Percentiles rank a stretch among this genome's conserved stretches.
Conservation (phyloP, 352 stramenopile species). For the Phytophthora ohioensis region DNA sequence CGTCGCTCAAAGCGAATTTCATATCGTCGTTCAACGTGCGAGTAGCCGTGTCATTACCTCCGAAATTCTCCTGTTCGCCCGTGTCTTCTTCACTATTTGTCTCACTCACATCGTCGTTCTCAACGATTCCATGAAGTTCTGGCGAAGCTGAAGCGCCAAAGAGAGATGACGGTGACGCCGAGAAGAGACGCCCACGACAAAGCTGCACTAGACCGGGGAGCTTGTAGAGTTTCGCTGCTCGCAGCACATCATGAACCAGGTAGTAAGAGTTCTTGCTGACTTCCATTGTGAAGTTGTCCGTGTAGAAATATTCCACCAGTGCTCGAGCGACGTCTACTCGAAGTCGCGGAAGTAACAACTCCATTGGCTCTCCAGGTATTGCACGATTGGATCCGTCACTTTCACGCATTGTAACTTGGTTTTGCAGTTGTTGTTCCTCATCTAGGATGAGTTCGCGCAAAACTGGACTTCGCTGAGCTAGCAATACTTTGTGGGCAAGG, state of each 20-base stretch:
- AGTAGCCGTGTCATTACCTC: neutral
- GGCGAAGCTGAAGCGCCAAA: neutral
- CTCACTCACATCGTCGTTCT: constrained; percentile 24
- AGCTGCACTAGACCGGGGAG: constrained; percentile 51
- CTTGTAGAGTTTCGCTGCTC: constrained; percentile 54
- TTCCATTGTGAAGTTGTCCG: constrained; percentile 61
- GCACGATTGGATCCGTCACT: neutral
- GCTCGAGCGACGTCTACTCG: constrained; percentile 61
- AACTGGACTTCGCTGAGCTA: constrained; percentile 62
- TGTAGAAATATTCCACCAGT: constrained; percentile 81
- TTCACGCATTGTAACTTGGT: constrained; percentile 8
- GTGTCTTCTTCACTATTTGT: constrained; percentile 8
- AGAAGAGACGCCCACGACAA: constrained; percentile 48
- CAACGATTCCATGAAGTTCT: constrained; percentile 2
- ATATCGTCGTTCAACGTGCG: constrained; percentile 54
- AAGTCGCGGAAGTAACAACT: constrained; percentile 61
- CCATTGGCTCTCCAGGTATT: constrained; percentile 26
- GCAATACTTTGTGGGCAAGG: constrained; percentile 63
- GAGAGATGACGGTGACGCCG: constrained; percentile 23
- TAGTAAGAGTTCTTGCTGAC: constrained; percentile 51
- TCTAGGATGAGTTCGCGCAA: constrained; percentile 64
- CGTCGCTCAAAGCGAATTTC: constrained; percentile 55
- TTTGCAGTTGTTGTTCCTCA: constrained; percentile 43
- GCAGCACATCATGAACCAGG: constrained; percentile 65
- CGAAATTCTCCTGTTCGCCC: neutral